Evolutionary conservation across 2,329 filamentous ascomycete genomes (phyloP).

Genomic region (Aspergillus melleus): DNA sequence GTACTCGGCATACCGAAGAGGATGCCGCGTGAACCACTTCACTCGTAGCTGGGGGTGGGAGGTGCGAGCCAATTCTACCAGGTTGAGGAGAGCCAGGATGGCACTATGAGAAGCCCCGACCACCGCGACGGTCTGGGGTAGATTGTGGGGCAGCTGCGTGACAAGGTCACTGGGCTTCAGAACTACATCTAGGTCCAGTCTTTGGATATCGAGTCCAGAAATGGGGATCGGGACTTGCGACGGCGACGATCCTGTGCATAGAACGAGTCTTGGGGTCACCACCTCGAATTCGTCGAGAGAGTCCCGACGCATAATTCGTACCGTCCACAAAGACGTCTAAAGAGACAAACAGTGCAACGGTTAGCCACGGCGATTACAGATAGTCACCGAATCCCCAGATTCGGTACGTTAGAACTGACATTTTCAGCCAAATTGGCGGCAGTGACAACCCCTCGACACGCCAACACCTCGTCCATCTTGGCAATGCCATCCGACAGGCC

Average conservation of each 20-base stretch:
- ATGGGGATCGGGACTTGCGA: slow-evolving; percentile 47
- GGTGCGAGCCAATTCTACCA: slow-evolving; percentile 54
- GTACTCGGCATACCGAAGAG: slow-evolving; percentile 61
- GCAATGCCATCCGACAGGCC: slow-evolving; percentile 45
- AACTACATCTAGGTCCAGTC: slow-evolving; percentile 56
- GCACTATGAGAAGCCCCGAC: slow-evolving; percentile 65
- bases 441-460: slow-evolving; percentile 35
- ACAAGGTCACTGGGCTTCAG: slow-evolving; percentile 55
- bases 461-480: slow-evolving; percentile 38
- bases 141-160: slow-evolving; percentile 38
- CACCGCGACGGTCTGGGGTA: slow-evolving; percentile 52
- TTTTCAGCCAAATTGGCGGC: slow-evolving; percentile 33
- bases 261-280: slow-evolving; percentile 50
- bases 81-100: slow-evolving; percentile 62
- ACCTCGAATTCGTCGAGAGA: slow-evolving; percentile 31
- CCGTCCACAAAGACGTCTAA: slow-evolving; percentile 34
- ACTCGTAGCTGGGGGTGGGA: slow-evolving; percentile 56
- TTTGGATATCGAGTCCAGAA: slow-evolving; percentile 38
- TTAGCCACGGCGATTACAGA: slow-evolving; percentile 12
- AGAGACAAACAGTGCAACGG: not conserved
- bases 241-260: slow-evolving; percentile 61
- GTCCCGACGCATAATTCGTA: slow-evolving; percentile 31
- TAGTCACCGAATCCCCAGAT: not conserved
- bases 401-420: slow-evolving; percentile 21
- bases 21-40: slow-evolving; percentile 64